Percentiles rank a stretch among this genome's conserved stretches.
Conservation (phyloP, 495 filamentous ascomycete species). For the Xylaria castorea region DNA sequence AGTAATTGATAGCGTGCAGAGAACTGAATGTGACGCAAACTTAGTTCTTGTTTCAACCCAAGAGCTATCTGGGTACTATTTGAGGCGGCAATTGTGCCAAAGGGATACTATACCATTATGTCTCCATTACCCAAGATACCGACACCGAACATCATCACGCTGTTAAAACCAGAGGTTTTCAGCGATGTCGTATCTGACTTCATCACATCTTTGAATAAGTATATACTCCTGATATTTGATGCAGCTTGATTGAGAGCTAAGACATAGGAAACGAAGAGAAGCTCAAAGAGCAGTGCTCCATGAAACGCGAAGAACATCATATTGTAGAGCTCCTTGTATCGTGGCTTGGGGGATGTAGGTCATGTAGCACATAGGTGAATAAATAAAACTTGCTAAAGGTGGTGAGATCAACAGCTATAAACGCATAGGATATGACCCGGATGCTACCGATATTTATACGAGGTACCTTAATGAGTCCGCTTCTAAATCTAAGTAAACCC, state of each 20-base stretch:
- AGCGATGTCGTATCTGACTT: constrained; percentile 50
- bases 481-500: background rate
- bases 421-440: background rate
- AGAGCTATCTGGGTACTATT: background rate
- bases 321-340: background rate
- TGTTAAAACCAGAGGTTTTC: constrained; percentile 50
- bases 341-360: background rate
- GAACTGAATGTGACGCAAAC: background rate
- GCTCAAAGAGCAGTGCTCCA: constrained; percentile 37
- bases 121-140: constrained; percentile 50
- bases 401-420: background rate
- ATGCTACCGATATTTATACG: background rate
- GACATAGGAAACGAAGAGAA: constrained; percentile 32
- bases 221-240: constrained; percentile 44
- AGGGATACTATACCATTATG: constrained; percentile 40
- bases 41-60: background rate
- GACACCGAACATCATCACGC: constrained; percentile 49
- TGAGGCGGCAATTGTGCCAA: background rate
- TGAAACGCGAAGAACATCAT: constrained; percentile 31
- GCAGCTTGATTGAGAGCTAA: constrained; percentile 25
- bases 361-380: background rate
- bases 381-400: background rate
- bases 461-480: background rate
- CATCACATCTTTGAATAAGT: constrained; percentile 53
- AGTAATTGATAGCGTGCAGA: too few relatives aligned